Conservation (phyloP, 2,329 filamentous ascomycete species). For the Epichloe bromicola region DNA sequence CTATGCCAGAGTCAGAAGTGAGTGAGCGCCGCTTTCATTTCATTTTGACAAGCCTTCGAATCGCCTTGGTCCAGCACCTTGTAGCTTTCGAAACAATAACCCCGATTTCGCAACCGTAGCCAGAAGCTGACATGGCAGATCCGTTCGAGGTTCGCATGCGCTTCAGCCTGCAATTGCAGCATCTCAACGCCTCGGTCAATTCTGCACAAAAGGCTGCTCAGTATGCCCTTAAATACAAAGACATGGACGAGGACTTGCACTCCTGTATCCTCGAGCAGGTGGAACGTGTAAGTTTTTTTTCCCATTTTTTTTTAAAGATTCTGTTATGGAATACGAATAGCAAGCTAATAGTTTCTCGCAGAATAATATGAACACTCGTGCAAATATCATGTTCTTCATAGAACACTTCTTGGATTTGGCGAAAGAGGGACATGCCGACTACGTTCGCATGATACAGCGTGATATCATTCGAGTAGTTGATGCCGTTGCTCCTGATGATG, state of each 20-base stretch:
- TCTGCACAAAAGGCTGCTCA: conserved; percentile 86
- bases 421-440: conserved; percentile 61
- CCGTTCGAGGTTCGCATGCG: conserved; percentile 98
- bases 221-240: conserved; percentile 86
- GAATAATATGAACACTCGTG: conserved; percentile 92
- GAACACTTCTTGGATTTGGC: conserved; percentile 87
- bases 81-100: not conserved
- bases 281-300: conserved; percentile 47
- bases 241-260: conserved; percentile 94
- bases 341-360: conserved; percentile 18
- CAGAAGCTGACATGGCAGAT: conserved; percentile 42
- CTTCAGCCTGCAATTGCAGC: conserved; percentile 81
- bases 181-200: conserved; percentile 79
- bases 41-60: not conserved
- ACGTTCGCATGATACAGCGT: conserved; percentile 86
- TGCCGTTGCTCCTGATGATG: conserved; percentile 76
- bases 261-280: conserved; percentile 95
- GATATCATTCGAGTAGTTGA: conserved; percentile 89
- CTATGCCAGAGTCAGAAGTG: not conserved
- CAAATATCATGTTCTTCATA: conserved; percentile 99
- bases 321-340: not conserved
- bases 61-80: not conserved
- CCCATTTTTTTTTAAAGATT: rapidly evolving
- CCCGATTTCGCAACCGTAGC: not conserved
- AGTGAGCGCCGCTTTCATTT: not conserved